Conservation (phyloP, 192 early-diverging fungal genomes). For the Coemansia sp. region DNA sequence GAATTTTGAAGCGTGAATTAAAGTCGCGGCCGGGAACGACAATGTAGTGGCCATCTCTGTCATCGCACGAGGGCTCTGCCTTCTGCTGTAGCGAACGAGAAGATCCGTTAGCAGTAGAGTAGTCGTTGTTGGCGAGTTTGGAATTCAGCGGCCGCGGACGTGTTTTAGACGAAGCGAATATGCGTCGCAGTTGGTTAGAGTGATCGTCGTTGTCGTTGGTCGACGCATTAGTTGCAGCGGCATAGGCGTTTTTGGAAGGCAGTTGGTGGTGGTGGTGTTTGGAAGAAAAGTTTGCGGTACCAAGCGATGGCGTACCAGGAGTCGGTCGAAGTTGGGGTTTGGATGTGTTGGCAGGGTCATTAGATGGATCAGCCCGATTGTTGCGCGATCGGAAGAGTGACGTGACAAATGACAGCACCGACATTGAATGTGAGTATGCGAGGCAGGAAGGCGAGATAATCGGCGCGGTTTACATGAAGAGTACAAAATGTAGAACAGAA, state of each 20-base stretch:
- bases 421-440: conserved; percentile 22
- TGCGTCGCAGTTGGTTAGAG: conserved; percentile 36
- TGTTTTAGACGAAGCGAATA: conserved; percentile 37
- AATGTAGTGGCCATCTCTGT: conserved; percentile 93
- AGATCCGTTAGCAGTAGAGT: not conserved
- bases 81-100: conserved; percentile 43
- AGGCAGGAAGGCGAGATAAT: not conserved
- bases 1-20: conserved; percentile 79
- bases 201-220: conserved; percentile 17
- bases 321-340: conserved; percentile 22
- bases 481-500: not conserved
- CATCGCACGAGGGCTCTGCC: conserved; percentile 65
- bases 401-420: conserved; percentile 50
- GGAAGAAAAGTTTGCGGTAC: conserved; percentile 1
- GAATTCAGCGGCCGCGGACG: conserved; percentile 25
- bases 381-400: conserved; percentile 52
- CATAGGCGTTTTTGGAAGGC: not conserved
- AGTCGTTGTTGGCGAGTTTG: conserved; percentile 9
- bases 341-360: conserved; percentile 9
- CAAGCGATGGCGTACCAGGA: conserved; percentile 13
- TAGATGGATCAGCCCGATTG: conserved; percentile 18
- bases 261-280: conserved; percentile 8
- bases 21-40: conserved; percentile 71
- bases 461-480: not conserved
- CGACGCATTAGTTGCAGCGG: not conserved